Conservation (phyloP, 2,329 filamentous ascomycete genomes). For the Ophiostoma montium region DNA sequence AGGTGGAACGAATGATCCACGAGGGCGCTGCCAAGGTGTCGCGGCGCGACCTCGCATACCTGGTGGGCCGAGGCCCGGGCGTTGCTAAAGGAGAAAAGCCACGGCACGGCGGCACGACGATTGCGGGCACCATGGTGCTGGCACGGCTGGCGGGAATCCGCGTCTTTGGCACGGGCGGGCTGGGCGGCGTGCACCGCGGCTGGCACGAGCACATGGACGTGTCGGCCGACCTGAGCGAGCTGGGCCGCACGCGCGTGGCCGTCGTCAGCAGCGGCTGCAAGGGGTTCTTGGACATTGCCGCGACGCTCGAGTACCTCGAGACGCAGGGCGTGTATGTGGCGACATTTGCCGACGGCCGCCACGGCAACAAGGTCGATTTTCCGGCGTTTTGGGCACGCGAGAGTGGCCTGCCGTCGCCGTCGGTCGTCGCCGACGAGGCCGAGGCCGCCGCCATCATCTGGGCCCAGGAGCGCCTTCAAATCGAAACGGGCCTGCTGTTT, state of each 20-base stretch:
- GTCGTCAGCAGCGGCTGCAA: constrained; percentile 89
- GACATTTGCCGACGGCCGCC: constrained; percentile 72
- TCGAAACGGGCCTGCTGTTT: constrained; percentile 71
- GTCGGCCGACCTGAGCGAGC: constrained; percentile 86
- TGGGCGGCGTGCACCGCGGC: constrained; percentile 87
- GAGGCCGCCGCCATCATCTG: constrained; percentile 85
- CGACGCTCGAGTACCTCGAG: constrained; percentile 68
- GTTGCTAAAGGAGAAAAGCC: constrained; percentile 29
- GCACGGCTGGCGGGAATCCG: constrained; percentile 76
- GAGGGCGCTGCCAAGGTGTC: constrained; percentile 71
- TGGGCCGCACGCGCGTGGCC: constrained; percentile 76
- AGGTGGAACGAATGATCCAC: constrained; percentile 60
- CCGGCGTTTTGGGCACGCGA: constrained; percentile 88
- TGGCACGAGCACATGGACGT: constrained; percentile 81
- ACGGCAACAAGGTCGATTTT: constrained; percentile 58
- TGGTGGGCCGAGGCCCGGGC: constrained; percentile 39
- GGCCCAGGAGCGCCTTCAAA: constrained; percentile 56
- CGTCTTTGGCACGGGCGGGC: constrained; percentile 86
- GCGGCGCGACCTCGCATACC: constrained; percentile 69
- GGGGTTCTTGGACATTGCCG: constrained; percentile 83
- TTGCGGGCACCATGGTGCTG: constrained; percentile 84
- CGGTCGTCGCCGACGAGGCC: constrained; percentile 55
- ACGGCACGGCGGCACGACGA: constrained; percentile 81
- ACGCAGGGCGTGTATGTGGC: constrained; percentile 66
- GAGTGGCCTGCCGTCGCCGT: constrained; percentile 68